Conservation (phyloP, 2,329 filamentous ascomycete genomes). For the Diplodia mutila region DNA sequence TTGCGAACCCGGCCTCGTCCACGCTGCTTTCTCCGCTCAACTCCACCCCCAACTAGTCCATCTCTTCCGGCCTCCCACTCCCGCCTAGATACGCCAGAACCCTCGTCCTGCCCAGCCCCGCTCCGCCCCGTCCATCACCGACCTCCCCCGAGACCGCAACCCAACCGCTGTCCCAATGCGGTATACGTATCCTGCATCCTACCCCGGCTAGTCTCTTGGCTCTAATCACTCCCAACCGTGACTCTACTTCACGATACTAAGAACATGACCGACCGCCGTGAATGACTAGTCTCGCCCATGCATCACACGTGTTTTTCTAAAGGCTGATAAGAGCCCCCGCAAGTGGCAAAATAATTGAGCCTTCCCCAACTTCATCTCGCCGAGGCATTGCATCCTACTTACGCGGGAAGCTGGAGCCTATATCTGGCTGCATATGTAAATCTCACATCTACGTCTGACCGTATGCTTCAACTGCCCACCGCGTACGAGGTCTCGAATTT, state of each 20-base stretch:
- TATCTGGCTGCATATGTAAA: no score
- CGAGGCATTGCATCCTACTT: no score
- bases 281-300: background rate
- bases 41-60: background rate
- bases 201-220: background rate
- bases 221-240: background rate
- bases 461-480: no score
- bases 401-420: no score
- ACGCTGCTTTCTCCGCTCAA: background rate
- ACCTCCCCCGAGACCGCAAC: background rate
- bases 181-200: slow-evolving; percentile 20
- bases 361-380: no score
- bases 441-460: no score
- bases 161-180: slow-evolving; percentile 15
- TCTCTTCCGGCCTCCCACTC: slow-evolving; percentile 7
- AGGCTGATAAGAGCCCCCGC: background rate
- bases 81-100: background rate
- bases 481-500: no score
- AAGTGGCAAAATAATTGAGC: no score
- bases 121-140: background rate
- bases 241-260: background rate
- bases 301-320: background rate
- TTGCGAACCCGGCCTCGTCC: background rate
- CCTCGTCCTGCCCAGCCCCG: background rate
- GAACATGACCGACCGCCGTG: no score